A percentile compares a stretch with the other conserved stretches of the same genome.
Evolutionary conservation across 306 rosid genomes (phyloP).

Genomic region (Quercus alba): DNA sequence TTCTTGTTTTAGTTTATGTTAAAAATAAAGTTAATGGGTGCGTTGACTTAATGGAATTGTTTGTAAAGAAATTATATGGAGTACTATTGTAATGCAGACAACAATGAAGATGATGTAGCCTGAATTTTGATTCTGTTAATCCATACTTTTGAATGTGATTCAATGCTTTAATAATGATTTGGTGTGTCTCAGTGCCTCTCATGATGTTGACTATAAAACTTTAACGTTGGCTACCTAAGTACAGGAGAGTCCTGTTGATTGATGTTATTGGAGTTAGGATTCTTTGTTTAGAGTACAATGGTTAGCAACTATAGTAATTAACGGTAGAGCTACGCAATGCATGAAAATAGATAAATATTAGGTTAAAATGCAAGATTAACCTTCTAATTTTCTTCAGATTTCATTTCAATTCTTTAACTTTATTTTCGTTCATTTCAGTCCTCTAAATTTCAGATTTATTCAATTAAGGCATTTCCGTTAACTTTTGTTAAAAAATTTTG

Average conservation of each 20-base stretch:
- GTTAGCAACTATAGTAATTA: too few relatives aligned
- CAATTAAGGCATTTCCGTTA: too few relatives aligned
- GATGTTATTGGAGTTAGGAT: background rate
- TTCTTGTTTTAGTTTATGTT: background rate
- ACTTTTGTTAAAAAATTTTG: too few relatives aligned
- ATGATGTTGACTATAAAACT: background rate
- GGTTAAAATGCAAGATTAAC: fast-evolving
- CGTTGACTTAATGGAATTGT: background rate
- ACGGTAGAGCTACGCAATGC: fast-evolving
- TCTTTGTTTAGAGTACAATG: background rate
- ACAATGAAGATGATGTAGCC: background rate
- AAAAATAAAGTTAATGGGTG: background rate
- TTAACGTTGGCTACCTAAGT: background rate
- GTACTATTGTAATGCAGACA: too few relatives aligned
- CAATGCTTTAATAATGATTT: background rate
- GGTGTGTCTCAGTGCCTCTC: background rate
- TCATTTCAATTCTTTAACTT: fast-evolving
- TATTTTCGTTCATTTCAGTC: fast-evolving
- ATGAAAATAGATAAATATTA: too few relatives aligned
- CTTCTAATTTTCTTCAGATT: too few relatives aligned
- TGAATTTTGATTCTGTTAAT: background rate
- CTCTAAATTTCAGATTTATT: too few relatives aligned
- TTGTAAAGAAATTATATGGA: too few relatives aligned
- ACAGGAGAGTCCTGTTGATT: background rate
- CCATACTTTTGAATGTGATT: background rate